Evolutionary conservation across 164 flowering plant genomes (phyloP), one percentile per base, ranked within the genome.

Genomic region (Liriodendron chinense): DNA sequence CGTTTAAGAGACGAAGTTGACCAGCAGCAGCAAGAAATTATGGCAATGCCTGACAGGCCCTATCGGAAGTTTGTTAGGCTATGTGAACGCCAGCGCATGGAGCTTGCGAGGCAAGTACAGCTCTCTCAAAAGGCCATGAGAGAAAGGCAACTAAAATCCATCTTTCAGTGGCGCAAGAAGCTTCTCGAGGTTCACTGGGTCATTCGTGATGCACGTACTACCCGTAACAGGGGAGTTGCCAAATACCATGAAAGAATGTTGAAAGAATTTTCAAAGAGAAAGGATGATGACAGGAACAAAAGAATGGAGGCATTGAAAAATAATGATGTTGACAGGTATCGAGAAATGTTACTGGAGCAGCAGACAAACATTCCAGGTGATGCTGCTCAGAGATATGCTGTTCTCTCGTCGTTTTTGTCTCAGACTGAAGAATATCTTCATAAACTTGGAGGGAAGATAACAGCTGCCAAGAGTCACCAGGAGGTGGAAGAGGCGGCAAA

Each of bases 291-390:
- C 76, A 81, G 95, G 22, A 89, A 83, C 75, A 90, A 86, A 84
- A 90, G 99, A 82, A 96, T 96, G 99, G 99, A 96, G 75, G 99
- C 99, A 25, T 83, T 96, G 86, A 96, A 96, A 83, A 96, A 96
- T 75, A 96, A 96, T 86, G 99, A 96, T 84, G 98, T 96, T 53
- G 98, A 94, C 25, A 92, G 99, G 79, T 96, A 96, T 25, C 91
- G 98, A 78, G 96, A 96, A 80, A 93, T 96, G 94, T 76, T 96
- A 80, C 77, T 94, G 81, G 97, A 96, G 86, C 99, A 96, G 87
- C 99, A 96, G 84, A 96, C 94, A 64, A 96, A 83, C 81, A 87
- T 91, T 2, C 85, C 89, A 1, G 99, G 98, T 75, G 98, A 94
- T 83, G 97, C 94, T 82, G 91, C 96, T 12, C 95, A 96, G 83